Evolutionary conservation across 345 rosid species (phyloP).

Genomic region (Microthlaspi erraticum): DNA sequence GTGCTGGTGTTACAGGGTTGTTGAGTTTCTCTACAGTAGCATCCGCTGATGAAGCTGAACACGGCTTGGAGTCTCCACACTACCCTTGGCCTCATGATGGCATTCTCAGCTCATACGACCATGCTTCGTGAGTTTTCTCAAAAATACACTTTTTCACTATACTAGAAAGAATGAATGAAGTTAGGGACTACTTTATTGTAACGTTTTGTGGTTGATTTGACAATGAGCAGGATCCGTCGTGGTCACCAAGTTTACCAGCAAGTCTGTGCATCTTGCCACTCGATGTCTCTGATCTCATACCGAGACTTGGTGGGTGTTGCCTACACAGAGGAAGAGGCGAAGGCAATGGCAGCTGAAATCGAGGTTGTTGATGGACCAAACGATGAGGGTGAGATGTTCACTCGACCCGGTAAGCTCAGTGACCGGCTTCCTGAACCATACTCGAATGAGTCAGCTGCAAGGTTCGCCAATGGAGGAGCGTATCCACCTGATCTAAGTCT

Average conservation of each 20-base stretch:
- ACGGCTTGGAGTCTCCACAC: constrained; percentile 76
- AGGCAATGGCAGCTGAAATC: constrained; percentile 99
- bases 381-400: constrained; percentile 97
- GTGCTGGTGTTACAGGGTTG: constrained; percentile 87
- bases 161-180: background rate
- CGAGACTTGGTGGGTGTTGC: constrained; percentile 98
- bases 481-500: constrained; percentile 99
- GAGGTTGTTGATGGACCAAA: constrained; percentile 98
- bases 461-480: constrained; percentile 99
- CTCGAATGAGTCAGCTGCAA: constrained; percentile 90
- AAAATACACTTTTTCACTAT: too few relatives aligned
- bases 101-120: constrained; percentile 94
- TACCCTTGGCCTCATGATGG: constrained; percentile 99
- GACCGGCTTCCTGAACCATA: constrained; percentile 94
- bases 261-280: constrained; percentile 99
- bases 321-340: constrained; percentile 93
- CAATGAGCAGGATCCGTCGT: constrained; percentile 83
- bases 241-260: constrained; percentile 96
- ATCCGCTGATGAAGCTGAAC: constrained; percentile 97
- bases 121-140: constrained; percentile 88
- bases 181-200: background rate
- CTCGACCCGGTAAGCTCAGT: constrained; percentile 95
- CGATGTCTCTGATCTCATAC: constrained; percentile 89
- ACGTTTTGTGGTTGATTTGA: constrained; percentile 29
- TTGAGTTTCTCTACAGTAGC: constrained; percentile 73